Percentiles rank a stretch among this genome's conserved stretches.
Evolutionary conservation across 305 asterid genomes (phyloP).

Genomic region (Ajuga reptans): DNA sequence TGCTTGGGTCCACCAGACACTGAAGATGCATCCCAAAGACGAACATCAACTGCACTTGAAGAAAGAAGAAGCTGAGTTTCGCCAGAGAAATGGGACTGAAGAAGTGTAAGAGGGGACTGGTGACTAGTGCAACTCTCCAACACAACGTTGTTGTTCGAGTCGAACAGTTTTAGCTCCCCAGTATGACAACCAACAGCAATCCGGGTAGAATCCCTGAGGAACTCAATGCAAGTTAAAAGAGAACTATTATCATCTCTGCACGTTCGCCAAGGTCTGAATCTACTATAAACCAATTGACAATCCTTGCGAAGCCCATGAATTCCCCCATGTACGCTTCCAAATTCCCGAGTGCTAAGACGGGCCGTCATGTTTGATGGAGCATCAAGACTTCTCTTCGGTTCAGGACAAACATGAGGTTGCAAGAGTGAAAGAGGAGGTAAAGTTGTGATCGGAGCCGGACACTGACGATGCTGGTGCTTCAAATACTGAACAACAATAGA

Average conservation of each 20-base stretch:
- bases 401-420: constrained; percentile 97
- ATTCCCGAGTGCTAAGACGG: constrained; percentile 86
- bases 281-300: constrained; percentile 84
- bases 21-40: constrained; percentile 77
- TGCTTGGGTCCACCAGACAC: constrained; percentile 79
- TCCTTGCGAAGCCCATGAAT: constrained; percentile 85
- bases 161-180: constrained; percentile 87
- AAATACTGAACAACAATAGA: constrained; percentile 87
- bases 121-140: constrained; percentile 79
- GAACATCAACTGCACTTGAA: constrained; percentile 76
- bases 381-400: constrained; percentile 82
- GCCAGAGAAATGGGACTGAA: constrained; percentile 59
- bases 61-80: constrained; percentile 69
- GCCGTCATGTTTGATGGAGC: constrained; percentile 91
- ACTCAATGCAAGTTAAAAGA: constrained; percentile 69
- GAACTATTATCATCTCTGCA: constrained; percentile 74
- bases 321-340: constrained; percentile 67
- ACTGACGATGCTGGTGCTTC: constrained; percentile 97
- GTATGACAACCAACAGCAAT: constrained; percentile 80
- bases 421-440: constrained; percentile 93
- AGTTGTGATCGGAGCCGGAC: constrained; percentile 97
- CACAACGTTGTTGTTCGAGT: constrained; percentile 63
- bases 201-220: constrained; percentile 81
- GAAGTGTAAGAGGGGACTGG: constrained; percentile 70
- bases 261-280: constrained; percentile 98